These are phyloP conservation scores for Fraxinus paxiana DNA, from an alignment of 305 asterid species.

Conservation along the genomic window DNA sequence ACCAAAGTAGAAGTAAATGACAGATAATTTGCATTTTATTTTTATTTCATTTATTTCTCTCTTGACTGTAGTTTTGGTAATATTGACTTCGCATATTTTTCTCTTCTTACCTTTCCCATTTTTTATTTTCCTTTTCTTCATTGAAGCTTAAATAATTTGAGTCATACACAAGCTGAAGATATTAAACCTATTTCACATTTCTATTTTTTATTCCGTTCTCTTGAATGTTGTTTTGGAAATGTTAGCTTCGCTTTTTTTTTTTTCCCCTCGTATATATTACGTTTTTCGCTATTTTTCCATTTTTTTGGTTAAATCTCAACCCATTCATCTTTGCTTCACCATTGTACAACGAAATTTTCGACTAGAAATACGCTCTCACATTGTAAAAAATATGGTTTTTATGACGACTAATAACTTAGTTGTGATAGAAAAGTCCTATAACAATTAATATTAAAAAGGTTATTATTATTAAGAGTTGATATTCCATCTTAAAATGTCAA, in stretches of 20 bases:
- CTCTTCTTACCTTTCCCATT: not conserved
- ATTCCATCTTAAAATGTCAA: not conserved
- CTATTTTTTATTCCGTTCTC: not conserved
- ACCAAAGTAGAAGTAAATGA: not conserved
- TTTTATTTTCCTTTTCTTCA: not conserved
- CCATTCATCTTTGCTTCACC: not conserved
- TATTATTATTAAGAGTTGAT: no score
- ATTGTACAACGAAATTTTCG: not conserved
- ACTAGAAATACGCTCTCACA: not conserved
- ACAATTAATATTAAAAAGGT: not conserved
- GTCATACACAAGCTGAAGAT: not conserved
- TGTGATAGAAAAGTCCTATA: not conserved
- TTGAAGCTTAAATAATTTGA: not conserved
- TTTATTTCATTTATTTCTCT: not conserved
- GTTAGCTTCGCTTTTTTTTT: not conserved
- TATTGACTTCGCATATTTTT: not conserved
- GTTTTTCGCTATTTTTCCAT: not conserved
- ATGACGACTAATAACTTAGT: not conserved
- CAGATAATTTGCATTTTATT: not conserved
- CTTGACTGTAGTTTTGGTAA: not conserved
- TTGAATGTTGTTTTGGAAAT: not conserved
- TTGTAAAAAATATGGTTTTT: no score
- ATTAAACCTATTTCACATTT: not conserved
- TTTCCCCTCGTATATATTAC: no score
- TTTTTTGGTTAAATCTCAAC: not conserved